Conservation (phyloP, 2,329 filamentous ascomycete species). For the Aureobasidium sp. region DNA sequence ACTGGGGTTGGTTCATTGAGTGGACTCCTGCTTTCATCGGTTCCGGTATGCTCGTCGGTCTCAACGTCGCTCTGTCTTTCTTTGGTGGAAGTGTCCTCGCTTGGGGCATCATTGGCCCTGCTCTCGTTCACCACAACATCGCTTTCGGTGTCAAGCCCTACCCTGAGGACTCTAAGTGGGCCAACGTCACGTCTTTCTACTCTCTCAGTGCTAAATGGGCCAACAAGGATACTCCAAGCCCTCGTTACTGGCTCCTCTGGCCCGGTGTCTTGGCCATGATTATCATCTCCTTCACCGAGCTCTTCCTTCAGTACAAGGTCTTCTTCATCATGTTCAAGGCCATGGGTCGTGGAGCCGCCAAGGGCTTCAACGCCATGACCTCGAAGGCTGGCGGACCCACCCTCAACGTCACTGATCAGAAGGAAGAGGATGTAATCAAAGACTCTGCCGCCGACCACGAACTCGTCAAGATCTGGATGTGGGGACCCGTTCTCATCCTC, state of each 20-base stretch:
- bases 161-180: conserved; percentile 39
- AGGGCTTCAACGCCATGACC: conserved; percentile 34
- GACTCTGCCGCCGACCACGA: conserved; percentile 44
- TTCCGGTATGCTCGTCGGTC: conserved; percentile 50
- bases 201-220: conserved; percentile 31
- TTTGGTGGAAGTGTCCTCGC: conserved; percentile 48
- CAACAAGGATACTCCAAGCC: conserved; percentile 39
- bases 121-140: conserved; percentile 45
- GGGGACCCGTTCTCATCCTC: conserved; percentile 42
- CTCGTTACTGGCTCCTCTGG: conserved; percentile 49
- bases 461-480: conserved; percentile 49
- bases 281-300: conserved; percentile 40
- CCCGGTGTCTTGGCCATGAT: conserved; percentile 47
- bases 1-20: conserved; percentile 56
- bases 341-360: conserved; percentile 41
- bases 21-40: conserved; percentile 56
- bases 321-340: conserved; percentile 44
- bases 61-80: conserved; percentile 54
- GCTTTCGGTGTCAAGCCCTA: conserved; percentile 24
- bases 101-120: conserved; percentile 51
- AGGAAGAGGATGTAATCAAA: conserved; percentile 40
- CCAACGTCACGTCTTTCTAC: conserved; percentile 34
- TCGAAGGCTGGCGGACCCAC: neutral
- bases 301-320: conserved; percentile 36
- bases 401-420: conserved; percentile 7